These are phyloP conservation scores for Neofusicoccum laricinum DNA, from an alignment of 2,329 filamentous ascomycete species.

Conservation along the genomic window DNA sequence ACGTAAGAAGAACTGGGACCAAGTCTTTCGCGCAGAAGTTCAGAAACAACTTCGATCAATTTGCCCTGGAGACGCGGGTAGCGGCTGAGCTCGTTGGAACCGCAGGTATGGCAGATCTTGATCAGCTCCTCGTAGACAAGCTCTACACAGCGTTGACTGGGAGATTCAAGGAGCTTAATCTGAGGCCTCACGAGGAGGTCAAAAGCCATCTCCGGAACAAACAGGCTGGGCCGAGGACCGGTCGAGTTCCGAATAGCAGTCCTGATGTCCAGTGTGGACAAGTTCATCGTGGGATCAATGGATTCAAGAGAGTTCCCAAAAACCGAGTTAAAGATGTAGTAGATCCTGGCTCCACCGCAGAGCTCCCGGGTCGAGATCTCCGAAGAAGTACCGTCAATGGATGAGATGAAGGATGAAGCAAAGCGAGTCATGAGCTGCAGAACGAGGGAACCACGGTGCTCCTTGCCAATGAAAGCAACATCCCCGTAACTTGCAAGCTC, in stretches of 20 bases:
- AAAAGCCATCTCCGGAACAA: conserved; percentile 96
- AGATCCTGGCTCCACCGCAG: conserved; percentile 90
- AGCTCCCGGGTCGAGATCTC: conserved; percentile 99
- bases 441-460: conserved; percentile 91
- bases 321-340: conserved; percentile 99
- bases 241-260: conserved; percentile 98
- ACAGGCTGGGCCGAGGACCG: conserved; percentile 88
- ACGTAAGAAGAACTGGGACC: conserved; percentile 89
- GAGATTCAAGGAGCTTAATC: conserved; percentile 93
- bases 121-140: conserved; percentile 98
- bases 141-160: conserved; percentile 94
- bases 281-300: conserved; percentile 92
- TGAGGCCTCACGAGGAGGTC: conserved; percentile 97
- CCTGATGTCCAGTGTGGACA: conserved; percentile 90
- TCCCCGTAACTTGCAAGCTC: conserved; percentile 97
- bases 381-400: conserved; percentile 96
- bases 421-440: conserved; percentile 98
- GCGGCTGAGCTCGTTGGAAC: conserved; percentile 85
- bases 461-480: conserved; percentile 95
- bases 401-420: conserved; percentile 95
- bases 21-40: conserved; percentile 85
- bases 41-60: conserved; percentile 96
- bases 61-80: conserved; percentile 94
- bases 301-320: conserved; percentile 95
- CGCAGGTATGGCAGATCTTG: conserved; percentile 98